Evolutionary conservation across 768 basidiomycete genomes (phyloP).

Genomic region (Mycena olivaceomarginata): DNA sequence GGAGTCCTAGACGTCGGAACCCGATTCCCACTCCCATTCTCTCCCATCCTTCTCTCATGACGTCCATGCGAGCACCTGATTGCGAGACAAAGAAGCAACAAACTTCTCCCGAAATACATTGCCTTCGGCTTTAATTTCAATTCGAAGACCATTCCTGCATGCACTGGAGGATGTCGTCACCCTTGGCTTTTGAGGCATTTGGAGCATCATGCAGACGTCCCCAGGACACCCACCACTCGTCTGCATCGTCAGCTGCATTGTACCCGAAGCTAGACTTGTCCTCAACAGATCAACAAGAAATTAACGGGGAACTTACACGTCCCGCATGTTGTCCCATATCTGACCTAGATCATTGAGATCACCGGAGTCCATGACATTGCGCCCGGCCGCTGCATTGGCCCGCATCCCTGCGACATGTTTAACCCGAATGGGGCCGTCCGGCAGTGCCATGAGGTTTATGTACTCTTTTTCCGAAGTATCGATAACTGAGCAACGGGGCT

Average conservation of each 20-base stretch:
- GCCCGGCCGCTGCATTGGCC: constrained; percentile 36
- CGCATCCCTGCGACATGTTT: constrained; percentile 34
- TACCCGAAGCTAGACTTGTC: constrained; percentile 27
- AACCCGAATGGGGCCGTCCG: constrained; percentile 23
- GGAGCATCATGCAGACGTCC: constrained; percentile 32
- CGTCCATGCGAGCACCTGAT: no score
- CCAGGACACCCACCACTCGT: constrained; percentile 42
- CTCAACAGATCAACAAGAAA: neutral
- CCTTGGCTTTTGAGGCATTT: constrained; percentile 1
- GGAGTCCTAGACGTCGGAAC: no score
- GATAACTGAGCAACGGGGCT: constrained; percentile 32
- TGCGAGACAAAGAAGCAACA: no score
- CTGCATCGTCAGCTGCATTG: constrained; percentile 37
- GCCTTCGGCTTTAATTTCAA: no score
- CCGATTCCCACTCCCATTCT: no score
- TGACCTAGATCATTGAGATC: constrained; percentile 14
- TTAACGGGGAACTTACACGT: constrained; percentile 22
- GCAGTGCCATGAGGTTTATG: constrained; percentile 33
- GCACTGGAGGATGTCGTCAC: no score
- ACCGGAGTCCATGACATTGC: constrained; percentile 38
- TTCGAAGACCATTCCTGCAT: no score
- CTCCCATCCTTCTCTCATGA: no score
- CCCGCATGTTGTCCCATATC: constrained; percentile 40
- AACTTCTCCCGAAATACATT: no score
- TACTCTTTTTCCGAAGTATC: constrained; percentile 23